Evolutionary conservation across 495 filamentous ascomycete species (phyloP), one percentile per base, ranked within the genome.

Genomic region (Podospora anserina): DNA sequence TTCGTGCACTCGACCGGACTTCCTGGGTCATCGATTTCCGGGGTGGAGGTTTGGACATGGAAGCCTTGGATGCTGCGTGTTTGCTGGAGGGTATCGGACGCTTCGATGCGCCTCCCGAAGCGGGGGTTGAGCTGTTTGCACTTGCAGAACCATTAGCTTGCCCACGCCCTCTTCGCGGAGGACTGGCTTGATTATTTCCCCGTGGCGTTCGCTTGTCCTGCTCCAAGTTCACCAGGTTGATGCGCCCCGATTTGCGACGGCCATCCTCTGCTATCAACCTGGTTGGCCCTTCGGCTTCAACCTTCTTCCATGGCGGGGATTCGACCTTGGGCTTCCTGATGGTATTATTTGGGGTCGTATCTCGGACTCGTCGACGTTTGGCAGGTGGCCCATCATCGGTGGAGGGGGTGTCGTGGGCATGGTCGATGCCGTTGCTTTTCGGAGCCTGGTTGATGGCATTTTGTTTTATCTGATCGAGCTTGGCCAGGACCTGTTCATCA

Each of bases 221-320:
- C 68, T 92, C 89, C 39, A 89, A 69, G n/a, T 91, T 91, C 20
- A 91, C 78, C 32, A 81, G 78, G 76, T 96, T 97, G 66, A 91
- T 91, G 69, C 94, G 85, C 49, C 91, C 91, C 9, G 94, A 97
- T 77, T 92, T 95, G 66, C 95, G 87, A 69, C 88, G 88, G 58
- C 95, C 95, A 80, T 92, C 89, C 69, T 89, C 88, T 27, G 89
- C 58, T 5, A 63, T 78, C 70, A 97, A 92, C 0, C 91, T 90
- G 9, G 95, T 92, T 4, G 95, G 95, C 0, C 94, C 96, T 57
- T 96, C 92, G 28, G 88, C 91, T 59, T 91, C 89, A 63, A 90
- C 82, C 77, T 88, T 94, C 82, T 95, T 98, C 95, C 95, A 99
- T 27, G 95, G 95, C 67, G 95, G 95, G 34, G 95, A 97, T 65